Conservation (phyloP, 257 asterid genomes). For the Fraxinus cuspidata region DNA sequence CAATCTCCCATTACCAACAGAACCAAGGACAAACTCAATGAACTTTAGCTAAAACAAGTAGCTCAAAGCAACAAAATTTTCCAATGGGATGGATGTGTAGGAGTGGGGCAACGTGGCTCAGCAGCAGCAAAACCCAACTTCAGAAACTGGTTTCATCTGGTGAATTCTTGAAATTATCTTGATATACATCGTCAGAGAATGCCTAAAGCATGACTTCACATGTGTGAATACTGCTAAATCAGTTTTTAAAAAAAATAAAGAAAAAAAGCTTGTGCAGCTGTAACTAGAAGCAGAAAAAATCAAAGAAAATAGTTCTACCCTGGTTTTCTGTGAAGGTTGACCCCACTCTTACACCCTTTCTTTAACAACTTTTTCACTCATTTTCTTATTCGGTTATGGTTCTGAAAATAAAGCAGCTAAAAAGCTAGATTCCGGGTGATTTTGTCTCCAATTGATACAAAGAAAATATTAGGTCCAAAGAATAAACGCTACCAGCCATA, state of each 20-base stretch:
- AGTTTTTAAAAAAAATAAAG: constrained; percentile 53
- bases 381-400: constrained; percentile 39
- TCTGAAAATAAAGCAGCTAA: constrained; percentile 33
- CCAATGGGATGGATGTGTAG: constrained; percentile 13
- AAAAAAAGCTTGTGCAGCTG: constrained; percentile 27
- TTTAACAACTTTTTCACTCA: constrained; percentile 19
- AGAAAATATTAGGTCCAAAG: constrained; percentile 16
- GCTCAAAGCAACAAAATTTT: constrained; percentile 20
- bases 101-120: neutral
- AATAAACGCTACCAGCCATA: constrained; percentile 11
- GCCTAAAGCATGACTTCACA: constrained; percentile 60
- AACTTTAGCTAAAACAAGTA: constrained; percentile 28
- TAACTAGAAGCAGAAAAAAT: constrained; percentile 35
- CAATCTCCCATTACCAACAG: constrained; percentile 13
- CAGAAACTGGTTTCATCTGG: constrained; percentile 33
- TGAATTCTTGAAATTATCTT: constrained; percentile 35
- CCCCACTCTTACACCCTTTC: constrained; percentile 40
- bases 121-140: constrained; percentile 28
- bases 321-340: constrained; percentile 49
- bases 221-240: constrained; percentile 55
- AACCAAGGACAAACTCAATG: constrained; percentile 4
- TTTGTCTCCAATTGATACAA: constrained; percentile 38
- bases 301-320: constrained; percentile 30
- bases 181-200: constrained; percentile 42
- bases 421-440: constrained; percentile 44